A percentile compares a stretch with the other conserved stretches of the same genome.
Evolutionary conservation across 495 filamentous ascomycete species (phyloP).

Genomic region (Lasiosphaeria miniovina): DNA sequence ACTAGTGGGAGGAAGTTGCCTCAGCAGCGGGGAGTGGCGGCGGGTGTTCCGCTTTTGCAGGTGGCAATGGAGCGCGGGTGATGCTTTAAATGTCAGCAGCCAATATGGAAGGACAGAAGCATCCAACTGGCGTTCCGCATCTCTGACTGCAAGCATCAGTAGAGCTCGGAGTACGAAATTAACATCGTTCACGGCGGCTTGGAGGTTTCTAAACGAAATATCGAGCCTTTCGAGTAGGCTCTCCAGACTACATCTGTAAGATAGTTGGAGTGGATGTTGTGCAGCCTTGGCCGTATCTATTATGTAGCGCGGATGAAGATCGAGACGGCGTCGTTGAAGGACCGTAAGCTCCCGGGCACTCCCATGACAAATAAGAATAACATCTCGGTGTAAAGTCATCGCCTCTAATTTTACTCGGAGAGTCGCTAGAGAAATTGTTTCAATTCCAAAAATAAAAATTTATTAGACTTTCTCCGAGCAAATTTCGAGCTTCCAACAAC

Average conservation of each 20-base stretch:
- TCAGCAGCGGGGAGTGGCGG: neutral
- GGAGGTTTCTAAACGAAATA: slow-evolving; percentile 16
- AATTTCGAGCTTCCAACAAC: slow-evolving; percentile 21
- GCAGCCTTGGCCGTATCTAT: slow-evolving; percentile 23
- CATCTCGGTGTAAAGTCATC: slow-evolving; percentile 10
- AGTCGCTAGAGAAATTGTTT: slow-evolving; percentile 16
- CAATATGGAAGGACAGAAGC: neutral
- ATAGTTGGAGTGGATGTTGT: slow-evolving; percentile 17
- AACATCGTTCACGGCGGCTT: slow-evolving; percentile 21
- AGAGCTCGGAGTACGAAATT: slow-evolving; percentile 19
- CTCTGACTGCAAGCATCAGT: slow-evolving; percentile 21
- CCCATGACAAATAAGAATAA: slow-evolving; percentile 21
- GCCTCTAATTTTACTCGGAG: slow-evolving; percentile 13
- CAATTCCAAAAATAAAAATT: slow-evolving; percentile 17
- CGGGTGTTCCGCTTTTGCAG: neutral
- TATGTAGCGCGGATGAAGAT: slow-evolving; percentile 19
- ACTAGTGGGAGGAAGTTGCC: neutral
- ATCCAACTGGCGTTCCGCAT: slow-evolving; percentile 10
- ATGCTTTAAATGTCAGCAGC: neutral
- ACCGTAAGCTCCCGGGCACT: slow-evolving; percentile 14
- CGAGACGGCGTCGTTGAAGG: slow-evolving; percentile 13
- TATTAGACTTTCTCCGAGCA: slow-evolving; percentile 15
- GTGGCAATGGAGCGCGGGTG: slow-evolving; percentile 7
- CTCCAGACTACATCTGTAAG: slow-evolving; percentile 19
- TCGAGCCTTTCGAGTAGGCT: slow-evolving; percentile 17